Conservation (phyloP, 2,329 filamentous ascomycete species). For the Colletotrichum siamense region DNA sequence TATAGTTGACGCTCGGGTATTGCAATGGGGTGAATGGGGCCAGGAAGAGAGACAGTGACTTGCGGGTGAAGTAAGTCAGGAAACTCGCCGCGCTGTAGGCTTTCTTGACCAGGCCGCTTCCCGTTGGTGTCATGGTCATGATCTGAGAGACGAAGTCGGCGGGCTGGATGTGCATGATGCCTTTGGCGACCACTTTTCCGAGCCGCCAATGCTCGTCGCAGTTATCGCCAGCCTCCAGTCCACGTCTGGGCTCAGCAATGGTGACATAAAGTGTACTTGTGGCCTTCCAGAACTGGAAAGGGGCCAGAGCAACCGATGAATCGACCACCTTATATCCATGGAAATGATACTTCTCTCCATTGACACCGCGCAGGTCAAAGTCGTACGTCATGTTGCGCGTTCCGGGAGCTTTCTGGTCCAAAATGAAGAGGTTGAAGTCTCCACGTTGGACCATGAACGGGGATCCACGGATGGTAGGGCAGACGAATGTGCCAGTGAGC, state of each 20-base stretch:
- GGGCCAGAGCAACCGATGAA: conserved; percentile 62
- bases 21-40: conserved; percentile 61
- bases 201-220: conserved; percentile 44
- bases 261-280: conserved; percentile 68
- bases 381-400: conserved; percentile 66
- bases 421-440: conserved; percentile 61
- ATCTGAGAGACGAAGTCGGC: conserved; percentile 61
- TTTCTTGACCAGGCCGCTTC: conserved; percentile 49
- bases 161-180: conserved; percentile 62
- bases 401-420: conserved; percentile 58
- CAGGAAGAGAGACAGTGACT: conserved; percentile 58
- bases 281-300: conserved; percentile 63
- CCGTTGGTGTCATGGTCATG: conserved; percentile 57
- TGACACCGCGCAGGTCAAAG: conserved; percentile 62
- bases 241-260: conserved; percentile 46
- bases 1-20: conserved; percentile 54
- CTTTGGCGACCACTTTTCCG: conserved; percentile 57
- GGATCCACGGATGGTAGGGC: conserved; percentile 57
- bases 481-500: conserved; percentile 65
- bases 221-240: conserved; percentile 31
- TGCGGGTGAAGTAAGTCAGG: conserved; percentile 60
- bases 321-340: conserved; percentile 69
- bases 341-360: conserved; percentile 60
- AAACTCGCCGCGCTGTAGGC: conserved; percentile 53
- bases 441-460: conserved; percentile 67